Base-by-base conservation (phyloP, 495 filamentous ascomycete genomes). In the Eremomyces bilateralis region DNA sequence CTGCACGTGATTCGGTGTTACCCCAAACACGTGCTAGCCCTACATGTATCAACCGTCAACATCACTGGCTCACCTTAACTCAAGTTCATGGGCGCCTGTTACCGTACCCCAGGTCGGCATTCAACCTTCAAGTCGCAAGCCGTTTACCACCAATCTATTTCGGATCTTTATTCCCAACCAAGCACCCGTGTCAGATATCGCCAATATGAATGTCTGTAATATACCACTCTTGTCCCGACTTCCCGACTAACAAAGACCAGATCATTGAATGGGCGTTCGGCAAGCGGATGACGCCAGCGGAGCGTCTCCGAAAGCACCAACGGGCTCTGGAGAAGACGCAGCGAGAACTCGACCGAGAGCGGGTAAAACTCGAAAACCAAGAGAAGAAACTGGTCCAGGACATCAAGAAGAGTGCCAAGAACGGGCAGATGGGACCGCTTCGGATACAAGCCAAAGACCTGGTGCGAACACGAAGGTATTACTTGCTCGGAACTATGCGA, bases 231-330 rank as follows among this genome's bases (percentile, higher is more conserved):
- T n/a, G n/a, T n/a, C 52, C 57, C 35, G 47, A 48, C 29, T 27
- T 29, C 31, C 40, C 47, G 35, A 43, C 35, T 18, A 32, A 6
- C 21, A 11, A 1, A 11, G 5, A 36, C 10, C 43, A 93, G 82
- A 73, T 94, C 59, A 63, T 95, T 35, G 85, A 94, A 70, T 94
- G 85, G 85, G 88, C 88, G 20, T 94, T 95, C 54, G 85, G 85
- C 42, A 91, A 90, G 66, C 83, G 85, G 54, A 90, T 95, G 71
- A 95, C 85, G 53, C 85, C 88, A 4, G 80, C 80, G 11, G 84
- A 95, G 64, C 78, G 88, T 47, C 66, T 95, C 51, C 76, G 88
- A 56, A 95, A 94, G 54, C 91, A 95, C 54, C 85, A 94, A 57
- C 67, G 90, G 43, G 80, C 90, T 35, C 73, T 95, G 34, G 85